A percentile compares a stretch with the other conserved stretches of the same genome.
These are phyloP conservation scores for Pestalotiopsis sp. DNA, from an alignment of 2,329 filamentous ascomycete species.

Conservation along the genomic window DNA sequence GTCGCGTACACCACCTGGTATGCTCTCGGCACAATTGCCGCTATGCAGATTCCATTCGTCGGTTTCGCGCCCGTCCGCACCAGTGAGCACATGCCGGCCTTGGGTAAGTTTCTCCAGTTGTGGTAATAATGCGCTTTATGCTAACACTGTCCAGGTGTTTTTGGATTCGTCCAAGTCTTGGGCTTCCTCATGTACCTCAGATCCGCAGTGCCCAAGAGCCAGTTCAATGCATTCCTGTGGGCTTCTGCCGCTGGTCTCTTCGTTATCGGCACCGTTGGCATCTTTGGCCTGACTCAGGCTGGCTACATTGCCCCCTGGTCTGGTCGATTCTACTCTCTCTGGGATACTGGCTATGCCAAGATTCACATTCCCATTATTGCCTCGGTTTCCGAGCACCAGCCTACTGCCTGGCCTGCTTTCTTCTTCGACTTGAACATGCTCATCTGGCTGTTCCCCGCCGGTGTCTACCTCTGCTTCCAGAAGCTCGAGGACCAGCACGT, in stretches of 20 bases:
- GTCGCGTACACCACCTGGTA: conserved; percentile 99
- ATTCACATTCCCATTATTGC: conserved; percentile 99
- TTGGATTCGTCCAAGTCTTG: conserved; percentile 91
- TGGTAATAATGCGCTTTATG: neutral
- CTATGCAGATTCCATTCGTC: conserved; percentile 99
- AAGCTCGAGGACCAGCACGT: conserved; percentile 94
- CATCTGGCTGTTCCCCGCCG: conserved; percentile 98
- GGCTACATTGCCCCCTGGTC: conserved; percentile 97
- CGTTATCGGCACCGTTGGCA: conserved; percentile 60
- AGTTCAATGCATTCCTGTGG: conserved; percentile 89
- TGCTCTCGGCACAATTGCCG: conserved; percentile 90
- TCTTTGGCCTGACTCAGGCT: conserved; percentile 85
- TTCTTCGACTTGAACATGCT: conserved; percentile 99
- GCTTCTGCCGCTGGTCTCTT: conserved; percentile 77
- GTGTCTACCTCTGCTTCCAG: conserved; percentile 98
- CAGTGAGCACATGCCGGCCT: conserved; percentile 96
- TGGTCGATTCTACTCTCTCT: conserved; percentile 98
- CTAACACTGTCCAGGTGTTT: conserved; percentile 68
- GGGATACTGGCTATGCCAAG: conserved; percentile 98
- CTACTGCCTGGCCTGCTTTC: conserved; percentile 97
- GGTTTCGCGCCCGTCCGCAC: conserved; percentile 95
- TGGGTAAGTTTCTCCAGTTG: conserved; percentile 63
- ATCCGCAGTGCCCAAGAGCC: conserved; percentile 84
- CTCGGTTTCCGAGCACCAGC: conserved; percentile 99
- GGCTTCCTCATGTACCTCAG: conserved; percentile 91